phyloP scores from a whole-genome alignment of 2,329 filamentous ascomycete species.

The Thielaviopsis musarum region DNA sequence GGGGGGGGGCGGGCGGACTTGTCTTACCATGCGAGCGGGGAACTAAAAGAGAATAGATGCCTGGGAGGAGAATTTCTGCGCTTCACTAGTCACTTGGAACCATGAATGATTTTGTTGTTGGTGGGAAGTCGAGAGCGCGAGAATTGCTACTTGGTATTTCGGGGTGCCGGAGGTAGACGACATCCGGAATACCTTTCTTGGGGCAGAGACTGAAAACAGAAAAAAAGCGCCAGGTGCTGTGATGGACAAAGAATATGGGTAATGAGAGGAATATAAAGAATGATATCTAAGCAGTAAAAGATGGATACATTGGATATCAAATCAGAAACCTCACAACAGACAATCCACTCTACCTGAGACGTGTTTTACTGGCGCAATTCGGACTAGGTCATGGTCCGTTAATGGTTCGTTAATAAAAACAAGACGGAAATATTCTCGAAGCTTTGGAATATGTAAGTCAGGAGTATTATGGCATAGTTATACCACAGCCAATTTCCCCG shows the following conservation, averaged over 20 bases:
- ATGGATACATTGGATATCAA: background rate
- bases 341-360: background rate
- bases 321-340: background rate
- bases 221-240: background rate
- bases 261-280: background rate
- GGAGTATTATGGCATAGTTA: background rate
- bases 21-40: background rate
- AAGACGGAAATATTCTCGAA: background rate
- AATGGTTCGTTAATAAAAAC: background rate
- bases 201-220: background rate
- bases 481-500: background rate
- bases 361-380: background rate
- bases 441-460: background rate
- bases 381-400: background rate
- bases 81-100: background rate
- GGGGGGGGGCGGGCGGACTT: background rate
- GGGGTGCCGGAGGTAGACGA: background rate
- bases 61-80: background rate
- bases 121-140: background rate
- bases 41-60: background rate
- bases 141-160: background rate
- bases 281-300: background rate
- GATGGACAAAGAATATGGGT: too few species aligned
- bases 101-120: background rate
- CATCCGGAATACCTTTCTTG: background rate